A percentile compares a stretch with the other conserved stretches of the same genome.
These are phyloP conservation scores for Pythium guiyangense DNA, from an alignment of 352 stramenopile species.

Conservation along the genomic window DNA sequence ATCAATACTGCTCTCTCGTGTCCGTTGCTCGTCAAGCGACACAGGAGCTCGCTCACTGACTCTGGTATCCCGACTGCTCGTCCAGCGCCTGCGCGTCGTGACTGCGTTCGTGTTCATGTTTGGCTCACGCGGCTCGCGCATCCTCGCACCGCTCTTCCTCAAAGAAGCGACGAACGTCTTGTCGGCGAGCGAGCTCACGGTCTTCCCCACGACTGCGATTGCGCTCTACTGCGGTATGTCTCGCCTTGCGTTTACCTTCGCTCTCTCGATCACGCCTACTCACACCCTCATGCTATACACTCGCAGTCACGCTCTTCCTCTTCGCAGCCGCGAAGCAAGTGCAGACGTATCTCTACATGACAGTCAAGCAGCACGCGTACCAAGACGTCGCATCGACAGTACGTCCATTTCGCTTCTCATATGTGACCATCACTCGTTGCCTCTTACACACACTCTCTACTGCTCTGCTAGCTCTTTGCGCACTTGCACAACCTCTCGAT, in stretches of 20 bases:
- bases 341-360: constrained; percentile 91
- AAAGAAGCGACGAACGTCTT: constrained; percentile 63
- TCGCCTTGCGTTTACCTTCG: not conserved
- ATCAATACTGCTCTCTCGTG: not conserved
- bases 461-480: constrained; percentile 83
- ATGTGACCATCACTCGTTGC: no score
- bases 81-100: constrained; percentile 50
- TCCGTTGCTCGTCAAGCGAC: no score
- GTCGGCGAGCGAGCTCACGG: constrained; percentile 26
- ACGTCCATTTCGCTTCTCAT: no score
- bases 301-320: constrained; percentile 47
- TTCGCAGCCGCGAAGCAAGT: constrained; percentile 90
- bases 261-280: not conserved
- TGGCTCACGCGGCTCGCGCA: constrained; percentile 55
- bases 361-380: constrained; percentile 96
- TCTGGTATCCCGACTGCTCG: not conserved
- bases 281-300: no score
- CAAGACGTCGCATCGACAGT: constrained; percentile 91
- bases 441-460: no score
- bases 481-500: constrained; percentile 95
- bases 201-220: constrained; percentile 43
- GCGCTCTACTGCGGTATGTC: constrained; percentile 56
- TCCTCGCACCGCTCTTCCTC: constrained; percentile 67
- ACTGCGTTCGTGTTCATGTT: constrained; percentile 70
- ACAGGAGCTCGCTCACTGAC: not conserved